Conservation (phyloP, 257 asterid species). For the Salvia hispanica region DNA sequence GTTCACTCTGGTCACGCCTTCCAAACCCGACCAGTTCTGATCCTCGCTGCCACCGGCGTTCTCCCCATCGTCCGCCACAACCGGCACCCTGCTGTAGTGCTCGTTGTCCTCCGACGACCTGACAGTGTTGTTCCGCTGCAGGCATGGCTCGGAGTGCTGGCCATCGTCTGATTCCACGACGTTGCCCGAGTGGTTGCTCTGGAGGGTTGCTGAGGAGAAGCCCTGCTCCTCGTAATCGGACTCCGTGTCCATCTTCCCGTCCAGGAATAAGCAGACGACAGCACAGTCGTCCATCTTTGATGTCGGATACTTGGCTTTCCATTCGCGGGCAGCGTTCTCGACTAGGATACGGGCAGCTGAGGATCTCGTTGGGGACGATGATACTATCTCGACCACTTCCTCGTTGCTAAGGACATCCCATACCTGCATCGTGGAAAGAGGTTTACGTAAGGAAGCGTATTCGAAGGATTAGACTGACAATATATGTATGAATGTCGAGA, state of each 20-base stretch:
- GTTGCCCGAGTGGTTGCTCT: slow-evolving; percentile 78
- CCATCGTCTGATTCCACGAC: slow-evolving; percentile 81
- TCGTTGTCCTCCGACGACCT: slow-evolving; percentile 69
- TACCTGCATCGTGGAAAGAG: slow-evolving; percentile 47
- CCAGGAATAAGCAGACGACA: slow-evolving; percentile 82
- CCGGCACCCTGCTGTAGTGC: slow-evolving; percentile 40
- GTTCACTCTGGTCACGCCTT: slow-evolving; percentile 95
- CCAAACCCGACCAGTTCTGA: slow-evolving; percentile 89
- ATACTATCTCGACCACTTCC: slow-evolving; percentile 85
- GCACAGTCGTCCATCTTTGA: slow-evolving; percentile 99
- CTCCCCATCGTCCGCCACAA: slow-evolving; percentile 42
- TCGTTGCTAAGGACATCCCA: slow-evolving; percentile 98
- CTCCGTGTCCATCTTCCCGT: slow-evolving; percentile 87
- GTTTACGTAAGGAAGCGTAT: no score
- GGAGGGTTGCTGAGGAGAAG: slow-evolving; percentile 73
- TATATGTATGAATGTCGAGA: no score
- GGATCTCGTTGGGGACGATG: slow-evolving; percentile 74
- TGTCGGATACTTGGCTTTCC: slow-evolving; percentile 91
- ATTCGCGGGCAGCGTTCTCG: slow-evolving; percentile 86
- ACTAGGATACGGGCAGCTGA: slow-evolving; percentile 79
- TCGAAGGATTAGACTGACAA: no score
- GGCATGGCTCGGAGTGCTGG: slow-evolving; percentile 68
- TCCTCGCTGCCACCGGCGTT: slow-evolving; percentile 46
- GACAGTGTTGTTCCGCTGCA: slow-evolving; percentile 78
- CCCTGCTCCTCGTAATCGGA: slow-evolving; percentile 84